Percentiles rank a stretch among this genome's conserved stretches.
Conservation (phyloP, 176 grass and related monocot genomes). For the Coix lacrymajobi region DNA sequence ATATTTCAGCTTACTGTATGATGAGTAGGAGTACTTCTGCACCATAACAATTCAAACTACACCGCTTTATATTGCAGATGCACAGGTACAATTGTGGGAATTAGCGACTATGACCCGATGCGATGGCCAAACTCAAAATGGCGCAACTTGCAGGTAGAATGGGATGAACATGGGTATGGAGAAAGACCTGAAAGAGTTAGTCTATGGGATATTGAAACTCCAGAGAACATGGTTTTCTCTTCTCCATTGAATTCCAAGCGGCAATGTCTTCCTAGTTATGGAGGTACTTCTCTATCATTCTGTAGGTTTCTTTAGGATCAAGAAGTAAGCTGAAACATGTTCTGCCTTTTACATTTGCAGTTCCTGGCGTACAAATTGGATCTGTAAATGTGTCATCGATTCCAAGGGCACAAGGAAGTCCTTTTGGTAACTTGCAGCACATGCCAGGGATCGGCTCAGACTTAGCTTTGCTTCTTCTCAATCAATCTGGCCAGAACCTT, state of each 20-base stretch:
- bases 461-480: slow-evolving; percentile 60
- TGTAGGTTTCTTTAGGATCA: slow-evolving; percentile 2
- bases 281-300: slow-evolving; percentile 12
- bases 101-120: slow-evolving; percentile 75
- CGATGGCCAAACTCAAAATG: slow-evolving; percentile 98
- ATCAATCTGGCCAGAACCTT: slow-evolving; percentile 38
- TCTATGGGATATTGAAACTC: slow-evolving; percentile 89
- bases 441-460: slow-evolving; percentile 44
- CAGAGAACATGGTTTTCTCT: slow-evolving; percentile 73
- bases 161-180: slow-evolving; percentile 96
- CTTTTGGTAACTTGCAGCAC: slow-evolving; percentile 42
- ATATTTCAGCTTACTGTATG: neutral
- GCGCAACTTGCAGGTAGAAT: slow-evolving; percentile 94
- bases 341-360: slow-evolving; percentile 26
- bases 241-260: slow-evolving; percentile 61
- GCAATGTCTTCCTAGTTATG: slow-evolving; percentile 70
- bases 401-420: slow-evolving; percentile 31
- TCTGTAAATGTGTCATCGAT: slow-evolving; percentile 46
- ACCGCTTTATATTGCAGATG: slow-evolving; percentile 44
- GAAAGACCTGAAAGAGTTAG: slow-evolving; percentile 81
- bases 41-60: neutral
- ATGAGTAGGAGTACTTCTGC: neutral
- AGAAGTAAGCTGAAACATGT: neutral
- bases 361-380: slow-evolving; percentile 45
- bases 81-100: slow-evolving; percentile 71